Conservation (phyloP, 75 land plant genomes). For the Selaginella tamariscina region DNA sequence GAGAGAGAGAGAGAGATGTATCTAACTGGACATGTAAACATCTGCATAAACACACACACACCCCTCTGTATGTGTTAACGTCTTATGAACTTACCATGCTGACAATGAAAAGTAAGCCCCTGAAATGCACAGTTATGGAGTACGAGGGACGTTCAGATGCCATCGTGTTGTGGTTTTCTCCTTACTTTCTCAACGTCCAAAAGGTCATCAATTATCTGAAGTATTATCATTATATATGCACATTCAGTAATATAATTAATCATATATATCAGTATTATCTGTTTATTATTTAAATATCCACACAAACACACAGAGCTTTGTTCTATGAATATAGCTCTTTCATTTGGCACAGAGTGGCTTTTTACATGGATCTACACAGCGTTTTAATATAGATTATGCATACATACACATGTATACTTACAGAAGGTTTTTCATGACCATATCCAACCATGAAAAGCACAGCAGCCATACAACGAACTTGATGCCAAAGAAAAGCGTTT, state of each 20-base stretch:
- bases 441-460: constrained; percentile 85
- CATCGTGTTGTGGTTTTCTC: constrained; percentile 78
- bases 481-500: constrained; percentile 94
- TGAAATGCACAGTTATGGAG: constrained; percentile 73
- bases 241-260: neutral
- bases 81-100: constrained; percentile 49
- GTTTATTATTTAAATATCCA: neutral
- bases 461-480: constrained; percentile 95
- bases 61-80: too few relatives aligned
- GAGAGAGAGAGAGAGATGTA: neutral
- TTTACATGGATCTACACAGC: neutral
- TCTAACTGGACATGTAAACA: neutral
- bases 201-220: constrained; percentile 58
- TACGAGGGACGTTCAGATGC: constrained; percentile 72
- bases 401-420: constrained; percentile 17
- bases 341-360: neutral
- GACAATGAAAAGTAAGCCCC: constrained; percentile 49
- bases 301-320: neutral
- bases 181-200: constrained; percentile 38
- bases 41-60: constrained; percentile 6
- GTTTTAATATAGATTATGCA: neutral
- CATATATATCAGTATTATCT: neutral
- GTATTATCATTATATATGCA: neutral
- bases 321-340: neutral
- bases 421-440: constrained; percentile 61